phyloP scores from a whole-genome alignment of 306 rosid species.

The Cucurbita ficifolia region DNA sequence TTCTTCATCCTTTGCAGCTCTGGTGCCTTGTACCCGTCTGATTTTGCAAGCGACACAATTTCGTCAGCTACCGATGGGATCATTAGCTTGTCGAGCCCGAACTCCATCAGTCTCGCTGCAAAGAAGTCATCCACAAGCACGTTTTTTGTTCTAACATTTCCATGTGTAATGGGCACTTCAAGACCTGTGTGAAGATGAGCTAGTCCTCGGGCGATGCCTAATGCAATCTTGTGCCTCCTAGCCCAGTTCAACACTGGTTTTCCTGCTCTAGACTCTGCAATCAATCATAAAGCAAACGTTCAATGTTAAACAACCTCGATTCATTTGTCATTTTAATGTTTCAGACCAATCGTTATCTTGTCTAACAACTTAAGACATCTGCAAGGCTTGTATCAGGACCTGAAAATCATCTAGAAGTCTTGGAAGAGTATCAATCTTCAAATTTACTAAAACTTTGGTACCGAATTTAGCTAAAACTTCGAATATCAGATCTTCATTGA shows the following conservation, averaged over 20 bases:
- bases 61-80: conserved; percentile 70
- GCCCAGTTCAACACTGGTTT: conserved; percentile 93
- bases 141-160: conserved; percentile 70
- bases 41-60: conserved; percentile 66
- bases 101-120: conserved; percentile 62
- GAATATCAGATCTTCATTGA: neutral
- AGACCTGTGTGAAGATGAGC: conserved; percentile 80
- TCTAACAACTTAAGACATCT: neutral
- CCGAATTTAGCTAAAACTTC: neutral
- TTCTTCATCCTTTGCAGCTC: conserved; percentile 95
- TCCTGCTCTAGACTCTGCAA: conserved; percentile 64
- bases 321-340: neutral
- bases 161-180: conserved; percentile 81
- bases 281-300: conserved; percentile 9
- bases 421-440: neutral
- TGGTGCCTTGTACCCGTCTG: conserved; percentile 81
- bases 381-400: neutral
- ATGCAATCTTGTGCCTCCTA: conserved; percentile 79
- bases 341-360: neutral
- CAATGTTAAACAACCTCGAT: neutral
- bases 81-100: conserved; percentile 80
- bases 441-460: neutral
- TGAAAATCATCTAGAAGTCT: neutral
- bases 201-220: conserved; percentile 83
- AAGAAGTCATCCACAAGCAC: conserved; percentile 81